Evolutionary conservation across 1,284 basidiomycete genomes (phyloP), one percentile per base, ranked within the genome.

Genomic region (Ustilago trichophora): DNA sequence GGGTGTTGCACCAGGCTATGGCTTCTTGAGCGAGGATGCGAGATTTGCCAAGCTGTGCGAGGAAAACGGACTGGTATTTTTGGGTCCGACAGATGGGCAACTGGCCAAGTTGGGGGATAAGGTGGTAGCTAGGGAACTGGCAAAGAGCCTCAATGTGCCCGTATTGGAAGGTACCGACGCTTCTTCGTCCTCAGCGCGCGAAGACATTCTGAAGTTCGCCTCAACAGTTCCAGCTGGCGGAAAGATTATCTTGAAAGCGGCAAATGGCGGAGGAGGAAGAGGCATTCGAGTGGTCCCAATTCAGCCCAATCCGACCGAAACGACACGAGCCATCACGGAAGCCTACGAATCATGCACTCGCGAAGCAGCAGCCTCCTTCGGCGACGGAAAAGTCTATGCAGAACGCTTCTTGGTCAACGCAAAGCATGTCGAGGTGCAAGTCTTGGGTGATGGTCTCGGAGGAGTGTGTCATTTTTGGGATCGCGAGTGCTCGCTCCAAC

Each of bases 371-470:
- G 25, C 58, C 0, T 45, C 60, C 1, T 73, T 73, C 16, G 53
- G 51, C 18, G 52, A 73, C 21, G 53, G 40, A 18, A 64, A 37
- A 0, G 52, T 73, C 11, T 73, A 60, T 33, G 60, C 60, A 15
- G 70, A 73, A 29, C 56, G 51, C 5, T 65, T 66, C 18, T 21
- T 70, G 9, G 16, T n/a, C 9, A 58, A 55, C 10, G 66, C 66
- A 15, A 38, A 52, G 6, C 70, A 73, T 29, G 53, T 73, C 15
- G 70, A 73, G 47, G 66, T 70, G 36, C 70, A 73, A 22, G 29
- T 73, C 10, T 29, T 73, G 11, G 70, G 70, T 21, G 70, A 70
- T 32, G 70, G 66, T 0, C 11, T n/a, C 0, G 70, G 70, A 1
- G 19, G 40, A 0, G 66, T 70, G 3, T 27, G 26, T 16, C 60